phyloP scores from a whole-genome alignment of 2,329 filamentous ascomycete genomes.

The Byssoonygena ceratinophila region DNA sequence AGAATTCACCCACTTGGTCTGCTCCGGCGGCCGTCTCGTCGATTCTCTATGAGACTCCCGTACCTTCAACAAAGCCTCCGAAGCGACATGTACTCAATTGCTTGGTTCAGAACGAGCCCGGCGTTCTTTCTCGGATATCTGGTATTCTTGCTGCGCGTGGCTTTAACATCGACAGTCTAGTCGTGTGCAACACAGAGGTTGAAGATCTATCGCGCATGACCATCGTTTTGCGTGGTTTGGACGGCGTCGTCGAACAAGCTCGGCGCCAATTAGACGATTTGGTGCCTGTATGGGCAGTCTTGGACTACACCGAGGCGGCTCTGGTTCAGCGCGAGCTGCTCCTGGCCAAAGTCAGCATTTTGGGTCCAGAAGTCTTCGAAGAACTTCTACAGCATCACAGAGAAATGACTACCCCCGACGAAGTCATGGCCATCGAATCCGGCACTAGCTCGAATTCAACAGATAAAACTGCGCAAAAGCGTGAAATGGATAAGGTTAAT shows the following conservation, averaged over 20 bases:
- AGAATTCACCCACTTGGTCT: slow-evolving; percentile 67
- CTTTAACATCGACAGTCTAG: slow-evolving; percentile 98
- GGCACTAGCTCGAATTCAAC: slow-evolving; percentile 13
- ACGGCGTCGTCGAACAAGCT: slow-evolving; percentile 83
- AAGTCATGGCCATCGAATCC: slow-evolving; percentile 29
- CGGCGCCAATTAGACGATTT: slow-evolving; percentile 90
- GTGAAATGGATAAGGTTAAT: slow-evolving; percentile 33
- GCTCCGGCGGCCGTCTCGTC: slow-evolving; percentile 92
- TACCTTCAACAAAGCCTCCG: slow-evolving; percentile 68
- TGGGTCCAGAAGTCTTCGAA: slow-evolving; percentile 96
- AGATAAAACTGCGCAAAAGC: slow-evolving; percentile 23
- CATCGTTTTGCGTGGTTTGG: slow-evolving; percentile 90
- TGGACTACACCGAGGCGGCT: slow-evolving; percentile 87
- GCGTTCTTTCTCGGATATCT: slow-evolving; percentile 89
- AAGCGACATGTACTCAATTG: slow-evolving; percentile 97
- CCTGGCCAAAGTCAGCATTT: slow-evolving; percentile 89
- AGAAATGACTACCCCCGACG: slow-evolving; percentile 56
- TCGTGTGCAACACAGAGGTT: slow-evolving; percentile 96
- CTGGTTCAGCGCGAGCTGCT: slow-evolving; percentile 93
- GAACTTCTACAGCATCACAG: slow-evolving; percentile 91
- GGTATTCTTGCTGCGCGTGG: slow-evolving; percentile 90
- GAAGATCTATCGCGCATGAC: slow-evolving; percentile 97
- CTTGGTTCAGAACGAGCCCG: slow-evolving; percentile 96
- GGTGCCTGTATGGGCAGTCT: slow-evolving; percentile 93
- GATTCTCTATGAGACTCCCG: slow-evolving; percentile 96